phyloP scores from a whole-genome alignment of 495 filamentous ascomycete species.

The Antarctomyces pellizariae region DNA sequence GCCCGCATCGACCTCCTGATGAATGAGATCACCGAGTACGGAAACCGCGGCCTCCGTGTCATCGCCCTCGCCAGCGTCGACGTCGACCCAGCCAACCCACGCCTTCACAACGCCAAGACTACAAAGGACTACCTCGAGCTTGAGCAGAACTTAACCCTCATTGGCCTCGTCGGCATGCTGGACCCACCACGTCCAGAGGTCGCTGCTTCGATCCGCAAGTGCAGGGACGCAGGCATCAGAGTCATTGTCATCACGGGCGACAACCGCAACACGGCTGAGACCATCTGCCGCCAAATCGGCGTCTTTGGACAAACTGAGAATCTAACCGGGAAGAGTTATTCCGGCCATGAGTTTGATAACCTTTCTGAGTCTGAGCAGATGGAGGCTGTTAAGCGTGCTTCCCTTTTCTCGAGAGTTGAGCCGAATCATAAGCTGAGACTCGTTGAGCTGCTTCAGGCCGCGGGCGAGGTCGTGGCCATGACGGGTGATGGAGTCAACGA shows the following conservation, averaged over 20 bases:
- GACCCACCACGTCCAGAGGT: constrained; percentile 96
- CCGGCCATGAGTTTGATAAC: constrained; percentile 80
- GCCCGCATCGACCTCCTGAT: constrained; percentile 43
- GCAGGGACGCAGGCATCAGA: constrained; percentile 79
- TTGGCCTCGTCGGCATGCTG: constrained; percentile 90
- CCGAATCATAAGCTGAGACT: constrained; percentile 87
- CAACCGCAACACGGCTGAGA: constrained; percentile 91
- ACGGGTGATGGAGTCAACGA: constrained; percentile 99
- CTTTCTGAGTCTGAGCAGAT: constrained; percentile 60
- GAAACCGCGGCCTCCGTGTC: constrained; percentile 77
- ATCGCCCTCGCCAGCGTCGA: constrained; percentile 77
- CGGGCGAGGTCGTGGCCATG: constrained; percentile 95
- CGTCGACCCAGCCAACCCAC: constrained; percentile 40
- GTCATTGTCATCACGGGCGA: constrained; percentile 98
- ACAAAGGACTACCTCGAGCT: constrained; percentile 64
- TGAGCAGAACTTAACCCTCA: constrained; percentile 80
- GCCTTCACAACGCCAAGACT: constrained; percentile 51
- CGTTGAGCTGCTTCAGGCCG: constrained; percentile 83
- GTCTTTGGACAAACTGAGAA: constrained; percentile 70
- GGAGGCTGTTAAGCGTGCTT: constrained; percentile 61
- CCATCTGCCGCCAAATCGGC: constrained; percentile 91
- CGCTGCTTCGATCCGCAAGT: constrained; percentile 60
- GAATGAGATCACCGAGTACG: constrained; percentile 67
- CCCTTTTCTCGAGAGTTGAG: constrained; percentile 92
- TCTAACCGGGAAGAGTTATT: constrained; percentile 78